Base-by-base conservation (phyloP, 768 basidiomycete species). In the Terana coerulea region DNA sequence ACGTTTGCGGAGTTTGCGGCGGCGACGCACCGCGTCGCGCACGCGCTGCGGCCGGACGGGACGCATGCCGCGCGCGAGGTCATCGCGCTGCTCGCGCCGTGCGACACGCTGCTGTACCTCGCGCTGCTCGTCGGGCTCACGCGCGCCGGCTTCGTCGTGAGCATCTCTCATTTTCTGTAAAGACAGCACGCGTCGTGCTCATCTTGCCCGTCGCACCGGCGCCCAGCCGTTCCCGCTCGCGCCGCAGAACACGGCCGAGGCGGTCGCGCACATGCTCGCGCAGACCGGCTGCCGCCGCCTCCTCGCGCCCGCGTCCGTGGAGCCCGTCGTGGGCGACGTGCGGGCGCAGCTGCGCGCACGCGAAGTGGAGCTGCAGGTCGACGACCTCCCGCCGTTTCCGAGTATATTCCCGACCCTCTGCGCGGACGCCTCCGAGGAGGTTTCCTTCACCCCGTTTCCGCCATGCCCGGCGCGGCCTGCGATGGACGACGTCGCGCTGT, bases 201-300 rank as follows among this genome's bases (percentile, higher is more conserved):
- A n/a, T n/a, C n/a, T n/a, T n/a, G n/a, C n/a, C n/a, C n/a, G n/a
- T 43, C 5, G 22, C 17, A 10, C 17, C 7, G 5, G 6, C 7
- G 6, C 22, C 4, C 50, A 51, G 19, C 54, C 62, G 0, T 73
- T 73, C 55, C 69, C 70, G 2, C 58, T 71, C 34, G 66, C 69
- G 3, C 54, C 59, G 2, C 58, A 68, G 2, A 70, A 69, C 54
- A 68, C 72, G 6, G 61, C 59, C 33, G 55, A 50, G n/a, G 72
- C 69, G 2, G 58, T 75, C 6, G 65, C 63, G 1, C 69, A 74
- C 55, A 60, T 75, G 2, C 55, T 73, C 9, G 50, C 52, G 43
- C 64, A 57, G 5, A 49, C 52, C 3, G 54, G 57, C 4, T 55
- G 45, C 0, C 62, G 67, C 15, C 24, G 65, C 5, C 49, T 66